phyloP scores from a whole-genome alignment of 139 green algal species.

The Volvox africanus region DNA sequence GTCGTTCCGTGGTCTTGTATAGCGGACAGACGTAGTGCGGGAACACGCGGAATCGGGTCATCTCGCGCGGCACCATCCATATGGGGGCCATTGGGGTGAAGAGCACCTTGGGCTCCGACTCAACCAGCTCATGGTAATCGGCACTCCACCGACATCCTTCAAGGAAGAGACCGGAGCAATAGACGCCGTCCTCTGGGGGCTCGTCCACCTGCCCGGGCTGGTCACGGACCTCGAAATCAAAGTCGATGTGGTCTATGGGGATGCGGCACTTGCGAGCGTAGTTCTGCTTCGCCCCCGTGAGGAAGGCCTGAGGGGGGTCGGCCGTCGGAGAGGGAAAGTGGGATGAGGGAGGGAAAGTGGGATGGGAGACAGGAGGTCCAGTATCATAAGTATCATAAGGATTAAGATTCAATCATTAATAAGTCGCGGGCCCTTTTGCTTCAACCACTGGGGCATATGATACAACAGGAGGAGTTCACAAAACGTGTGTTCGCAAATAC shows the following conservation, averaged over 20 bases:
- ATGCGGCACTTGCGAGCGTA: slow-evolving; percentile 83
- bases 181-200: slow-evolving; percentile 80
- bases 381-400: too few relatives aligned
- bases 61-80: slow-evolving; percentile 74
- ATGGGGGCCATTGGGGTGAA: slow-evolving; percentile 80
- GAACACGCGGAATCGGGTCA: slow-evolving; percentile 62
- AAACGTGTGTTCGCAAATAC: not conserved
- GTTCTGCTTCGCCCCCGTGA: slow-evolving; percentile 89
- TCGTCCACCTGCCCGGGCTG: slow-evolving; percentile 36
- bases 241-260: slow-evolving; percentile 86
- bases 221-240: slow-evolving; percentile 84
- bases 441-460: too few relatives aligned
- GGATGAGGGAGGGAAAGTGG: too few relatives aligned
- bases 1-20: slow-evolving; percentile 85
- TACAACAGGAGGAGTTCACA: too few relatives aligned
- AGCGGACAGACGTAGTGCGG: slow-evolving; percentile 82
- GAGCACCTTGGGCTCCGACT: slow-evolving; percentile 82
- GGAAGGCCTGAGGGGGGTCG: slow-evolving; percentile 75
- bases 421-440: too few relatives aligned
- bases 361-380: too few relatives aligned
- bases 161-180: slow-evolving; percentile 83
- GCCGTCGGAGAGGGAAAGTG: not conserved
- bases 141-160: slow-evolving; percentile 80
- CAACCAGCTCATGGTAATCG: slow-evolving; percentile 67
- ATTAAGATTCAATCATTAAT: too few relatives aligned